These are phyloP conservation scores for Aureobasidium lini DNA, from an alignment of 2,329 filamentous ascomycete species.

Conservation along the genomic window DNA sequence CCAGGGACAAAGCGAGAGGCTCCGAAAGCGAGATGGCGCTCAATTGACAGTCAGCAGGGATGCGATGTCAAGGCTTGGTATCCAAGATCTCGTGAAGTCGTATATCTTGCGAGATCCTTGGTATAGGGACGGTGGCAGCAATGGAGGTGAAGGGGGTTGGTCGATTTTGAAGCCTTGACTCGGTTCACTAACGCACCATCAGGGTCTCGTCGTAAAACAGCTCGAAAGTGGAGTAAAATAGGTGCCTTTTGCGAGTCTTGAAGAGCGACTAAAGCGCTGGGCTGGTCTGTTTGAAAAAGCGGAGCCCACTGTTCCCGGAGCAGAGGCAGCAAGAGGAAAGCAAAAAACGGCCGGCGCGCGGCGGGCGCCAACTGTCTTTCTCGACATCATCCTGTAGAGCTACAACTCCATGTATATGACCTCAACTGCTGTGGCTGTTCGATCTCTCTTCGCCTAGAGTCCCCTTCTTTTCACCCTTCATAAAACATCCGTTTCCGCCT, in stretches of 20 bases:
- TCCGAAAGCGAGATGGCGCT: background rate
- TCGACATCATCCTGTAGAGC: conserved; percentile 12
- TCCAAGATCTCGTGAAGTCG: background rate
- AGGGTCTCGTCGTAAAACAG: conserved; percentile 3
- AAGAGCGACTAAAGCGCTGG: background rate
- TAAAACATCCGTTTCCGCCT: background rate
- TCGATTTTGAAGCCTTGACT: background rate
- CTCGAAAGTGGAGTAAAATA: conserved; percentile 5
- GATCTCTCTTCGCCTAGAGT: background rate
- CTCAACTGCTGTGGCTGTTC: conserved; percentile 12
- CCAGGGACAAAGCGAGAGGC: conserved; percentile 7
- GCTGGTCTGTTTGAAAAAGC: conserved; percentile 11
- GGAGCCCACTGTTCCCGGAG: conserved; percentile 6
- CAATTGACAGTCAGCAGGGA: background rate
- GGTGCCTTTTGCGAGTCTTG: background rate
- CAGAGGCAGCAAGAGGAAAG: conserved; percentile 5
- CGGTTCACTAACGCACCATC: background rate
- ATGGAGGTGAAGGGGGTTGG: background rate
- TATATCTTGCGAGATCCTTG: background rate
- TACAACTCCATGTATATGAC: conserved; percentile 10
- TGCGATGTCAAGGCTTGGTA: background rate
- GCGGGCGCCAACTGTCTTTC: conserved; percentile 11
- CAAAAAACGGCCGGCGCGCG: conserved; percentile 12
- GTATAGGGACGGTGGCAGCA: background rate
- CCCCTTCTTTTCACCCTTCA: background rate